Conservation (phyloP, 176 grass and related monocot species). For the Eremochloa ophiuroides region DNA sequence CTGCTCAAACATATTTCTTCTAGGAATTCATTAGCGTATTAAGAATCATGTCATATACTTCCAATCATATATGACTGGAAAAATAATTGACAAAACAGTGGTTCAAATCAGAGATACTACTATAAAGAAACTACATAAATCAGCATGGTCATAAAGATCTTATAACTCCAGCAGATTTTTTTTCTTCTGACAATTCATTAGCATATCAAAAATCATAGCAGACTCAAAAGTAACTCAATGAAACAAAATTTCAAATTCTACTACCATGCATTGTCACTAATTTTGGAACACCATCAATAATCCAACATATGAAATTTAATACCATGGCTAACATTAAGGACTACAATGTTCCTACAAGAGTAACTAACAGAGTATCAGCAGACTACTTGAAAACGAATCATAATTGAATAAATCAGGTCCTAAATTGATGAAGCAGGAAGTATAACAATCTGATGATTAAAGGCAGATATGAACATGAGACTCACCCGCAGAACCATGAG, state of each 20-base stretch:
- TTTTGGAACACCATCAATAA: background rate
- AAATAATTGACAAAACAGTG: conserved; percentile 5
- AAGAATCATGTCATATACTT: background rate
- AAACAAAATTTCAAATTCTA: conserved; percentile 6
- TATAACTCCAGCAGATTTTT: background rate
- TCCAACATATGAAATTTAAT: background rate
- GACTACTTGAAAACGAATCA: background rate
- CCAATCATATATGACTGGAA: background rate
- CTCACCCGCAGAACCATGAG: conserved; percentile 90
- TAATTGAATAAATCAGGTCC: background rate
- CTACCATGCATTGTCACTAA: background rate
- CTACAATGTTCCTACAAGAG: background rate
- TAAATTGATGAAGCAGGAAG: background rate
- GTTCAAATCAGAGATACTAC: background rate
- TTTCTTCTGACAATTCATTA: background rate
- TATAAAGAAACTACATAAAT: background rate
- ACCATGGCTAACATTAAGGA: background rate
- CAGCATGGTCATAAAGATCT: background rate
- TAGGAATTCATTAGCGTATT: background rate
- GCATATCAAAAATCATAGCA: background rate
- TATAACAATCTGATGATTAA: background rate
- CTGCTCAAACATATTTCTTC: background rate
- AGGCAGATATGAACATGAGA: background rate
- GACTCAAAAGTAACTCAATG: background rate
- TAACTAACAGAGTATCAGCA: background rate